These are phyloP conservation scores for Ceratocystis colombiana DNA, from an alignment of 2,329 filamentous ascomycete genomes.

Conservation along the genomic window DNA sequence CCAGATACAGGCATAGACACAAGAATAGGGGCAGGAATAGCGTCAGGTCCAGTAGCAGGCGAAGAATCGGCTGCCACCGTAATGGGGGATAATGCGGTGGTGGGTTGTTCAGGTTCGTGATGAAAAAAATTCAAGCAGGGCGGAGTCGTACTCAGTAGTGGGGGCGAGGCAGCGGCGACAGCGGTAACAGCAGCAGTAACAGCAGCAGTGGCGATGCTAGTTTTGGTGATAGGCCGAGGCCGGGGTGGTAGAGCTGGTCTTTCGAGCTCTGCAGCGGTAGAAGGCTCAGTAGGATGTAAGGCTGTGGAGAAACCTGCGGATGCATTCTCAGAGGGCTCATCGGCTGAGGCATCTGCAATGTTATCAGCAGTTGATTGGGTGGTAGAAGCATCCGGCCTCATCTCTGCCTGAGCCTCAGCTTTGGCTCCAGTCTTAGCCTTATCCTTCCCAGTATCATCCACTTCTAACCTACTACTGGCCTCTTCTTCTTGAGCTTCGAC, in stretches of 20 bases:
- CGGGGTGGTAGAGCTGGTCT: conserved; percentile 5
- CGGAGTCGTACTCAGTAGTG: background rate
- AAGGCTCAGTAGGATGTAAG: no score
- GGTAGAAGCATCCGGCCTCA: background rate
- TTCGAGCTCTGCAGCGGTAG: background rate
- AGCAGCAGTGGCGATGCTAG: background rate
- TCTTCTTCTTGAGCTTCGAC: conserved; percentile 6
- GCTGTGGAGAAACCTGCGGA: background rate
- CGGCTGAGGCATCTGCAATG: background rate
- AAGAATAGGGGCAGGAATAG: background rate
- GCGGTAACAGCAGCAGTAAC: background rate
- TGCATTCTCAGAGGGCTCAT: background rate
- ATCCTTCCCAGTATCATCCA: background rate
- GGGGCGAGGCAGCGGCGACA: background rate
- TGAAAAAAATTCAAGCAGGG: conserved; percentile 16
- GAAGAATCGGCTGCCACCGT: background rate
- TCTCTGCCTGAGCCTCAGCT: background rate
- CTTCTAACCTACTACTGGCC: background rate
- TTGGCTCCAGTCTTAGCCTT: background rate
- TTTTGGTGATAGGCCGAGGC: background rate
- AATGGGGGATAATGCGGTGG: conserved; percentile 9
- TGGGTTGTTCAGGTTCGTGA: conserved; percentile 14
- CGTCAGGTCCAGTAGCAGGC: background rate
- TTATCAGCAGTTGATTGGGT: background rate
- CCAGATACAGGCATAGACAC: background rate